These are phyloP conservation scores for Noccaea bulbosa DNA, from an alignment of 345 rosid species.

Conservation along the genomic window DNA sequence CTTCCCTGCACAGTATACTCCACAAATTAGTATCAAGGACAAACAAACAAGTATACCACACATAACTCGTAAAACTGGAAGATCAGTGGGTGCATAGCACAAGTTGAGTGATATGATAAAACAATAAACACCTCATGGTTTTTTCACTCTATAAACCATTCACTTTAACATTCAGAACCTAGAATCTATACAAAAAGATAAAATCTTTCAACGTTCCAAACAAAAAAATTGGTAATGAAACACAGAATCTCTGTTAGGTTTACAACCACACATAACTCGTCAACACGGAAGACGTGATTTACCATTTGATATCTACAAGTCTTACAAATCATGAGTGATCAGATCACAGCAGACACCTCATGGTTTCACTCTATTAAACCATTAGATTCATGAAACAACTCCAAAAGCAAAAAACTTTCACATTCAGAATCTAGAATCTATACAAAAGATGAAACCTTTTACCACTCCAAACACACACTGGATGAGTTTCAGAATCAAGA, in stretches of 20 bases:
- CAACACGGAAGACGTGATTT: too few species aligned
- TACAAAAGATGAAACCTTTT: background rate
- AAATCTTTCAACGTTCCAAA: background rate
- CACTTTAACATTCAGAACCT: background rate
- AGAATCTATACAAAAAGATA: background rate
- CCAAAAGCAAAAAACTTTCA: background rate
- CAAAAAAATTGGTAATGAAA: too few species aligned
- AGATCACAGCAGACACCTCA: too few species aligned
- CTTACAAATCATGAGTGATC: too few species aligned
- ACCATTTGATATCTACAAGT: too few species aligned
- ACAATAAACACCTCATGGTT: background rate
- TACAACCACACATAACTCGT: too few species aligned
- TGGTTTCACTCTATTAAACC: background rate
- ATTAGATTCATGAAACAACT: background rate
- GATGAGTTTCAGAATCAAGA: too few species aligned
- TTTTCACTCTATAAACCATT: background rate
- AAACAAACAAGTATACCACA: background rate
- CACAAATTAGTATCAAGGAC: background rate
- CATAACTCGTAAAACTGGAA: background rate
- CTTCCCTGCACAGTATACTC: conserved; percentile 61
- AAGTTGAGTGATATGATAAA: background rate
- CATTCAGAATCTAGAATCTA: background rate
- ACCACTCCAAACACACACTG: background rate
- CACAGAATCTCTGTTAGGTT: too few species aligned
- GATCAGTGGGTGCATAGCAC: background rate